Conservation (phyloP, 1,139 yeast genomes). For the Magnusiomyces clavatus region DNA sequence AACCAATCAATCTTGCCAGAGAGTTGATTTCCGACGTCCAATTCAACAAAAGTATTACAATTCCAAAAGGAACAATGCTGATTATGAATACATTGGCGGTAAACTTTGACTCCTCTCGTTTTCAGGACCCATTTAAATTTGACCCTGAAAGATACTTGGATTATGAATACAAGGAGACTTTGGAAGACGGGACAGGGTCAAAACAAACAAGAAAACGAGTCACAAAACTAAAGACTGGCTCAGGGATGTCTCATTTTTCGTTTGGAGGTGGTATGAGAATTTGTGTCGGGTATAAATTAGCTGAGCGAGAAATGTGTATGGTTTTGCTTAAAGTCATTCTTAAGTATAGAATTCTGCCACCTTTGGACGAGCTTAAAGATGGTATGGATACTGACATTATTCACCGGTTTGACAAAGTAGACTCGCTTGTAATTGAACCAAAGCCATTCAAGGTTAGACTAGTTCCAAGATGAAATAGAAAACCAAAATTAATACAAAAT, state of each 20-base stretch:
- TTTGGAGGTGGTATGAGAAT: slow-evolving; percentile 66
- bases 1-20: slow-evolving; percentile 63
- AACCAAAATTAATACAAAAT: too few species aligned
- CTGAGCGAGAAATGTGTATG: slow-evolving; percentile 53
- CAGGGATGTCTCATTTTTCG: slow-evolving; percentile 42
- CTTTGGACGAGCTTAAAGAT: slow-evolving; percentile 27
- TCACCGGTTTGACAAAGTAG: slow-evolving; percentile 41
- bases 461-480: neutral
- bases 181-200: slow-evolving; percentile 11
- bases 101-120: slow-evolving; percentile 50
- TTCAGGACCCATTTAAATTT: slow-evolving; percentile 43
- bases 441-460: slow-evolving; percentile 34
- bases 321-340: slow-evolving; percentile 37
- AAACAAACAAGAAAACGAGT: neutral
- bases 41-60: slow-evolving; percentile 31
- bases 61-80: slow-evolving; percentile 51
- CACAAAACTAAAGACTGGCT: slow-evolving; percentile 15
- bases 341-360: slow-evolving; percentile 38
- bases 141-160: slow-evolving; percentile 54
- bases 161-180: slow-evolving; percentile 13
- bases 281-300: slow-evolving; percentile 62
- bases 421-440: slow-evolving; percentile 58
- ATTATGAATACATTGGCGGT: slow-evolving; percentile 67
- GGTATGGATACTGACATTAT: slow-evolving; percentile 44
- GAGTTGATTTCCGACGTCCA: slow-evolving; percentile 44